Base-by-base conservation (phyloP, 441 rosid genomes). In the Biscutella auriculata region DNA sequence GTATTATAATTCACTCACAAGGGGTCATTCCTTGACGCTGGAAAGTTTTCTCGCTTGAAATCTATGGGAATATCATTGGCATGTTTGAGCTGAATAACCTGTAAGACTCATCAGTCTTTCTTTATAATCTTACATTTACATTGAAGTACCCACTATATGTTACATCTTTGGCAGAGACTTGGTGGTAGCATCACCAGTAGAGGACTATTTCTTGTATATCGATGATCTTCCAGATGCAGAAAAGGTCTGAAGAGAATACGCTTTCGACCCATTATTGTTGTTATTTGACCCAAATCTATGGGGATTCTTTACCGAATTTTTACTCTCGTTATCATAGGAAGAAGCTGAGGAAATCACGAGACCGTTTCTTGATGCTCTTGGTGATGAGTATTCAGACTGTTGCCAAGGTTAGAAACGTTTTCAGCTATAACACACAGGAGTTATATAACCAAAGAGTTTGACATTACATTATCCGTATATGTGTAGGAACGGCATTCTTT, bases 11-110 rank as follows among this genome's bases (percentile, higher is more conserved):
- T 15, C 21, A 56, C 36, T 27, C 46, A 1, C 23, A 33, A 5
- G 35, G 15, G 19, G 40, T 52, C 58, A 49, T 37, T 81, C 79
- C 96, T 88, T 83, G 75, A 84, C 91, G 32, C 55, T 30, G 21
- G 12, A 42, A 62, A 92, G 98, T 92, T 55, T 92, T 92, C 77
- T 84, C 94, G 43, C 90, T 82, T n/a, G 97, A 92, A 46, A 82
- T 92, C 62, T 82, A 84, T 64, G 97, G 96, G 48, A 79, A 83
- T 63, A 80, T 88, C 61, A 82, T 92, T 36, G 95, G 97, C 82
- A 92, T 92, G 92, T 88, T 88, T 69, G 95, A 92, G 84, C 83
- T 80, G 50, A 88, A 92, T 76, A 92, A 92, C 77, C 82, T 92
- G 95, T 88, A 82, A 84, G 96, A 34, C 28, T 68, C 46, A 4